Base-by-base conservation (phyloP, 2,329 filamentous ascomycete genomes). In the Verticillium klebahnii region DNA sequence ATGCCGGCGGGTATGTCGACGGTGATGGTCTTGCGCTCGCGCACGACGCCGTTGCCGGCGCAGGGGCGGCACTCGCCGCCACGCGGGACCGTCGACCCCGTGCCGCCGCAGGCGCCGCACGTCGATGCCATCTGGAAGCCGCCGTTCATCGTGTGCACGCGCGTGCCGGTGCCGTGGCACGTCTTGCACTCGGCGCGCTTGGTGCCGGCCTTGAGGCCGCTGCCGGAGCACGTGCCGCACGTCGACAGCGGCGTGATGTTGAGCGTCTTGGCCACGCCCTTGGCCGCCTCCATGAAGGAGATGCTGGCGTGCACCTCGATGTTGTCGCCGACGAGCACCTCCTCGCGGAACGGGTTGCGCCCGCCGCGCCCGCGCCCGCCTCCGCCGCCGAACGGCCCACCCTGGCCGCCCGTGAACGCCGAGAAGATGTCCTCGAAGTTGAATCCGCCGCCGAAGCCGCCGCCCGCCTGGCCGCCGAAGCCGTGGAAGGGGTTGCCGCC, bases 341-440 rank as follows among this genome's bases (percentile, higher is more conserved):
- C 89, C 69, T 92, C 80, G 67, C 82, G 86, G 72, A 95, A 95
- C 12, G 90, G 89, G 60, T 84, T 87, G 40, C 85, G 82, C n/a
- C 81, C 78, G 31, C 82, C 79, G 45, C 82, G 70, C 29, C 77
- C 73, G 62, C 74, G 82, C 67, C 68, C 83, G 55, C 67, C 78
- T 59, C 84, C 77, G 61, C 82, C 77, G 39, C 86, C 84, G 66
- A 89, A 87, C 5, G 85, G 75, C 7, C 77, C 74, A 52, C 79
- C 76, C 65, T 81, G 76, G 29, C 82, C 73, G 36, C 78, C 90
- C 2, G 87, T 84, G 71, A 97, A 97, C 8, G 92, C 92, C 59
- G 89, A 91, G 74, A 99, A 98, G 12, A 99, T 80, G 75, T 99
- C 95, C 66, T 98, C 95, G 67, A 99, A 97, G 73, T 96, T 96